These are phyloP conservation scores for Globisporangium polare DNA, from an alignment of 352 stramenopile genomes.

Conservation along the genomic window DNA sequence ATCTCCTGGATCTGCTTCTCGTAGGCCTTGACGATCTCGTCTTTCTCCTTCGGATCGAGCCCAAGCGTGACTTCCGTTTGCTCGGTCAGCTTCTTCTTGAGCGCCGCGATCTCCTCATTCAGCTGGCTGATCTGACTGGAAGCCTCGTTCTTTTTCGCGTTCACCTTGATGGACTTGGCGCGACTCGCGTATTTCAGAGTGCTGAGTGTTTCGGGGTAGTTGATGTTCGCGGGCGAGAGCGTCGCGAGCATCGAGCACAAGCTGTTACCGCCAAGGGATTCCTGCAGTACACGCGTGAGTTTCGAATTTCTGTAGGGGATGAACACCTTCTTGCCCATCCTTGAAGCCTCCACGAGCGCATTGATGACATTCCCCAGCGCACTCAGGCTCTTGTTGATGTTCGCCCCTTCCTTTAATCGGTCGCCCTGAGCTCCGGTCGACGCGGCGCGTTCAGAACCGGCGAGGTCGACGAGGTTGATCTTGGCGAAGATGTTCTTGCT, in stretches of 20 bases:
- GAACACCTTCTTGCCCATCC: constrained; percentile 84
- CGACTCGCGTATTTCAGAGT: constrained; percentile 95
- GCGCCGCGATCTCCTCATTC: constrained; percentile 85
- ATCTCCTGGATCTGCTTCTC: constrained; percentile 90
- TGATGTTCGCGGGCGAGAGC: constrained; percentile 93
- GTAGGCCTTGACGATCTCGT: constrained; percentile 85
- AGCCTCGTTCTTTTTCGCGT: constrained; percentile 91
- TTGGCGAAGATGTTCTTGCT: constrained; percentile 89
- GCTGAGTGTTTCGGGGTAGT: constrained; percentile 93
- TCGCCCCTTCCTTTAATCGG: constrained; percentile 91
- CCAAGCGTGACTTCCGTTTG: constrained; percentile 61
- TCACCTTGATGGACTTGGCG: constrained; percentile 94
- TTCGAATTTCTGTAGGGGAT: constrained; percentile 94
- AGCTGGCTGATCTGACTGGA: constrained; percentile 87
- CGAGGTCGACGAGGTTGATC: constrained; percentile 94
- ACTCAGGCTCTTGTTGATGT: constrained; percentile 94
- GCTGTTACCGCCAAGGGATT: constrained; percentile 92
- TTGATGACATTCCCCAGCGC: constrained; percentile 94
- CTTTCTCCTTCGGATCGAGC: constrained; percentile 80
- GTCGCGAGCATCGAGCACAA: constrained; percentile 95
- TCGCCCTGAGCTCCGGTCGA: constrained; percentile 90
- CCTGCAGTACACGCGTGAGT: constrained; percentile 91
- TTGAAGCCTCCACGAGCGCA: constrained; percentile 80
- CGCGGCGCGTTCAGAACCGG: constrained; percentile 86
- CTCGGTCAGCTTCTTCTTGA: constrained; percentile 87